Conservation (phyloP, 805 yeast species). For the Myxozyma vanderwaltii region DNA sequence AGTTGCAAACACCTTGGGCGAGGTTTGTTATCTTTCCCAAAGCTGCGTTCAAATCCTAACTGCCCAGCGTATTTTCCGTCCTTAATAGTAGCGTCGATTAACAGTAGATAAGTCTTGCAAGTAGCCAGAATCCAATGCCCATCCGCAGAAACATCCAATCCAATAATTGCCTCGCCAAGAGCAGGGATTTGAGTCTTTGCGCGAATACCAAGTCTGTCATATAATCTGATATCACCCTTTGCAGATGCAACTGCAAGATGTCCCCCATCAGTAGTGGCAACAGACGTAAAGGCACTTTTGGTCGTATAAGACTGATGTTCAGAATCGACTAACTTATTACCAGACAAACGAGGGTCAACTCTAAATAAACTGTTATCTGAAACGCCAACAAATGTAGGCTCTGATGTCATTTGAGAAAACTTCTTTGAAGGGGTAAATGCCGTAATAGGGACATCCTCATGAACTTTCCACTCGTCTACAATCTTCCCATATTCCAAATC, state of each 20-base stretch:
- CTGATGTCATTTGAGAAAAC: slow-evolving; percentile 71
- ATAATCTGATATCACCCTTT: slow-evolving; percentile 75
- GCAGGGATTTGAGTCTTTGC: slow-evolving; percentile 84
- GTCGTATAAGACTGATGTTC: slow-evolving; percentile 58
- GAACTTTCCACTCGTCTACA: slow-evolving; percentile 81
- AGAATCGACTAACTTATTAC: slow-evolving; percentile 60
- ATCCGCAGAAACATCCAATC: slow-evolving; percentile 71
- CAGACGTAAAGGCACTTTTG: slow-evolving; percentile 56
- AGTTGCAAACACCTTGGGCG: slow-evolving; percentile 67
- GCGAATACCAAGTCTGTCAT: slow-evolving; percentile 67
- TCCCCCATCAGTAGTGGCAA: slow-evolving; percentile 75
- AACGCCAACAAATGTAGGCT: slow-evolving; percentile 73
- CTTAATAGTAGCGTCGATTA: slow-evolving; percentile 66
- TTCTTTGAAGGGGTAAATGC: slow-evolving; percentile 72
- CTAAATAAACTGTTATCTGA: slow-evolving; percentile 67
- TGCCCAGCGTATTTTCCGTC: slow-evolving; percentile 61
- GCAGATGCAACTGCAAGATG: slow-evolving; percentile 73
- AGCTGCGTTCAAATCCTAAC: slow-evolving; percentile 65
- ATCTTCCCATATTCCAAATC: slow-evolving; percentile 78
- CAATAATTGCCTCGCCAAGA: slow-evolving; percentile 71
- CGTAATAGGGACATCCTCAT: slow-evolving; percentile 51
- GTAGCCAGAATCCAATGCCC: slow-evolving; percentile 85
- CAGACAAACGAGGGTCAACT: slow-evolving; percentile 74
- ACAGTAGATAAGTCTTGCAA: slow-evolving; percentile 66
- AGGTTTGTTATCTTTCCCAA: slow-evolving; percentile 67